These are phyloP conservation scores for Fraxinus baroniana DNA, from an alignment of 305 asterid species.

Conservation along the genomic window DNA sequence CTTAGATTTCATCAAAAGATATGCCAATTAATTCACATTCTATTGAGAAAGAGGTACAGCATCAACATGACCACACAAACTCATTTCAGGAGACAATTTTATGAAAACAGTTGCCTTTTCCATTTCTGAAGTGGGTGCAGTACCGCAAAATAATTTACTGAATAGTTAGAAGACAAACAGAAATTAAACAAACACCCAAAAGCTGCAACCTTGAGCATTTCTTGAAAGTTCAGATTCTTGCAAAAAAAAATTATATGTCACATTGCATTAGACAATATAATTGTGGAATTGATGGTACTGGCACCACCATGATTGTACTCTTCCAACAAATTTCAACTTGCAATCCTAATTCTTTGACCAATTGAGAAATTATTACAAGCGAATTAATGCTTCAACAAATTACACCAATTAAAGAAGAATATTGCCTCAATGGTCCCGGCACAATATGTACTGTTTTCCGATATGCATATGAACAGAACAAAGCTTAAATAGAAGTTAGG, in stretches of 20 bases:
- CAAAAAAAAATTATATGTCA: neutral
- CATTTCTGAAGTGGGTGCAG: neutral
- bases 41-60: neutral
- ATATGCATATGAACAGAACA: neutral
- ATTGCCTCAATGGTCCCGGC: neutral
- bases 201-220: neutral
- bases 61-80: neutral
- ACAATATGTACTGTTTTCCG: neutral
- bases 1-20: constrained; percentile 8
- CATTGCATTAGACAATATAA: neutral
- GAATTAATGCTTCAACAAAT: neutral
- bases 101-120: constrained; percentile 5
- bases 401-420: neutral
- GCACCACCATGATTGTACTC: neutral
- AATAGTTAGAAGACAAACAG: neutral
- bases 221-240: neutral
- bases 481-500: neutral
- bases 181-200: neutral
- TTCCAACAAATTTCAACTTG: neutral
- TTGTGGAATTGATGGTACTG: neutral
- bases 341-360: neutral
- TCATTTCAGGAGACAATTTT: constrained; percentile 8
- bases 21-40: constrained; percentile 22
- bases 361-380: neutral
- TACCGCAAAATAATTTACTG: neutral